Conservation (phyloP, 1,284 basidiomycete genomes). For the Cryptococcus sp. region DNA sequence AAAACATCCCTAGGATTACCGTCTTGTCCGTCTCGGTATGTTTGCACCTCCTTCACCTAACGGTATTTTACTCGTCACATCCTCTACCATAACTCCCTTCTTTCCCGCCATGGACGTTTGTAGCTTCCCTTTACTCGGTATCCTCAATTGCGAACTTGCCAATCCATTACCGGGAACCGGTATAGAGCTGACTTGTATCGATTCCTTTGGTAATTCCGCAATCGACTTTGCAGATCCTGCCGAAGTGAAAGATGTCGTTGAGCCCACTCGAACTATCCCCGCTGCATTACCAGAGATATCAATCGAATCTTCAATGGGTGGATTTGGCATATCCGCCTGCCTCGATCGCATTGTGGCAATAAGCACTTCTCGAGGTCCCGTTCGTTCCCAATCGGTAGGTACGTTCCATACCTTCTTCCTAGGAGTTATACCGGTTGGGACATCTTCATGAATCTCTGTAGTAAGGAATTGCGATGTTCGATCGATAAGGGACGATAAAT, state of each 20-base stretch:
- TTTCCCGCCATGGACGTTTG: not conserved
- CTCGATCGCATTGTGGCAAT: slow-evolving; percentile 10
- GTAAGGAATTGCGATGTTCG: slow-evolving; percentile 35
- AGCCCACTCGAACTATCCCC: too few relatives aligned
- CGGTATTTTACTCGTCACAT: not conserved
- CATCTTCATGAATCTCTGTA: slow-evolving; percentile 42
- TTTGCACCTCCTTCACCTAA: slow-evolving; percentile 10
- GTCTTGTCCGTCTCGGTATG: slow-evolving; percentile 6
- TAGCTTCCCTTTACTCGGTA: not conserved
- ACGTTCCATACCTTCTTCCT: slow-evolving; percentile 44
- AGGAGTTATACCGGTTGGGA: slow-evolving; percentile 50
- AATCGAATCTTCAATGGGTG: not conserved
- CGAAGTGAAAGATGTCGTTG: too few relatives aligned
- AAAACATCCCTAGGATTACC: not conserved
- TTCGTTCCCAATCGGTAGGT: slow-evolving; percentile 38
- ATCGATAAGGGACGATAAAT: slow-evolving; percentile 24
- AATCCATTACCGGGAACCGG: too few relatives aligned
- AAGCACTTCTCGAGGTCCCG: slow-evolving; percentile 37
- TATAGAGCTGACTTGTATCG: too few relatives aligned
- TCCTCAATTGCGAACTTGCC: too few relatives aligned
- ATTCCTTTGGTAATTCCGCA: too few relatives aligned
- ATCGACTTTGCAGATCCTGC: too few relatives aligned
- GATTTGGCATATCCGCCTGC: not conserved
- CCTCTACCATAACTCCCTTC: not conserved
- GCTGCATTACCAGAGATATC: too few relatives aligned